phyloP scores from a whole-genome alignment of 23 red algal species.

The Cyanidioschyzon merolae region DNA sequence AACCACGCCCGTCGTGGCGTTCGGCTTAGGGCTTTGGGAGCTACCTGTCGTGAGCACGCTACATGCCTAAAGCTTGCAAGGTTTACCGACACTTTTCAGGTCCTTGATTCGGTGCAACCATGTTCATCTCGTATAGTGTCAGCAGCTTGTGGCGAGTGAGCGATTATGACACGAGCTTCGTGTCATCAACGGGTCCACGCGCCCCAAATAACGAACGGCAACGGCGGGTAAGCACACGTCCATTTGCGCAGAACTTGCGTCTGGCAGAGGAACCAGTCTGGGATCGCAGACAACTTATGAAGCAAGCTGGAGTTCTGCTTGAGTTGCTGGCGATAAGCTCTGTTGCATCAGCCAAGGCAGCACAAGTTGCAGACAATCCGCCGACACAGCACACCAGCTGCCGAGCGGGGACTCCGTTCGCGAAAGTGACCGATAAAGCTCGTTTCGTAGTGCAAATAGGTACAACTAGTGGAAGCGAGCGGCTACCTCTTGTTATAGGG shows the following conservation, averaged over 20 bases:
- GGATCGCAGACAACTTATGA: neutral
- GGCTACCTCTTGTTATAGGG: neutral
- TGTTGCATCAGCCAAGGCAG: neutral
- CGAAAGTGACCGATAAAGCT: neutral
- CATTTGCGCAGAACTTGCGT: too few species aligned
- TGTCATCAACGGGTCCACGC: too few species aligned
- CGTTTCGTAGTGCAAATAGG: neutral
- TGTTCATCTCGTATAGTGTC: too few species aligned
- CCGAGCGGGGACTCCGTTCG: neutral
- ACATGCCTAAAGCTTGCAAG: too few species aligned
- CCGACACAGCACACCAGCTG: neutral
- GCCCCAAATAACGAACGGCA: too few species aligned
- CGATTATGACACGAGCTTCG: too few species aligned
- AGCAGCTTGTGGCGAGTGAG: too few species aligned
- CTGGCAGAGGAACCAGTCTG: neutral
- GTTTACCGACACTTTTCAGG: too few species aligned
- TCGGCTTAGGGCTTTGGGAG: too few species aligned
- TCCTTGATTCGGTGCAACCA: too few species aligned
- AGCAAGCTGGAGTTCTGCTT: neutral
- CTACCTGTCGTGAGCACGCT: too few species aligned
- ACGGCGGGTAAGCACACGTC: neutral
- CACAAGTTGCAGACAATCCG: neutral
- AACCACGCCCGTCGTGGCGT: too few species aligned
- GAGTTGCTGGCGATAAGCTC: neutral
- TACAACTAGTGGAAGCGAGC: neutral